These are phyloP conservation scores for Cicer yamashitae DNA, from an alignment of 306 rosid genomes.

Conservation along the genomic window DNA sequence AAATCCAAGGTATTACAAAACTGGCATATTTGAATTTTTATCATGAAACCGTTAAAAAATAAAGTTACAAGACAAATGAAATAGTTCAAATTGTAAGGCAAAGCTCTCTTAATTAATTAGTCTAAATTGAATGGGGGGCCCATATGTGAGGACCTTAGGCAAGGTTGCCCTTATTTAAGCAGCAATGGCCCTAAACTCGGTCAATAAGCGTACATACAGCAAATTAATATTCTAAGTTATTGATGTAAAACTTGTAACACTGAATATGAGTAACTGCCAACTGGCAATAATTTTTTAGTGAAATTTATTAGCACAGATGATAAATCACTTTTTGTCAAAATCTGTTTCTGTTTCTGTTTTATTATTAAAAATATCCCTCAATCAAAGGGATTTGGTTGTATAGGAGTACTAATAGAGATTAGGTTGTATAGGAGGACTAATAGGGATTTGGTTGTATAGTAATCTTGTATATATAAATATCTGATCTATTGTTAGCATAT, in stretches of 20 bases:
- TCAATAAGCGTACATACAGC: not conserved
- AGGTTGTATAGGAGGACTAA: too few relatives aligned
- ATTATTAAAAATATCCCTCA: too few relatives aligned
- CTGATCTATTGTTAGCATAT: too few relatives aligned
- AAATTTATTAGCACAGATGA: not conserved
- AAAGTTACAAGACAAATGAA: conserved; percentile 16
- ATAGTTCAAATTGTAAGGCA: conserved; percentile 3
- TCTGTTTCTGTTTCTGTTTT: too few relatives aligned
- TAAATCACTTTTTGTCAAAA: not conserved
- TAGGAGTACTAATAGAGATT: too few relatives aligned
- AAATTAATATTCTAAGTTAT: not conserved
- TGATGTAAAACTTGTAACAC: not conserved
- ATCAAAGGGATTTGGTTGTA: too few relatives aligned
- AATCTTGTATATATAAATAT: too few relatives aligned
- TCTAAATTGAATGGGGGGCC: not conserved
- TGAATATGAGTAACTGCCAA: not conserved
- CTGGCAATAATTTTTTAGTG: conserved; percentile 14
- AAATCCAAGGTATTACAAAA: conserved; percentile 4
- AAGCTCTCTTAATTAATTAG: not conserved
- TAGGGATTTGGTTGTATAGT: too few relatives aligned
- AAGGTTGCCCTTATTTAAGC: not conserved
- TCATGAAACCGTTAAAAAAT: not conserved
- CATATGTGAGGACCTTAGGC: not conserved
- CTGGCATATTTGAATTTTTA: conserved; percentile 10
- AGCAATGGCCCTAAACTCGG: conserved; percentile 6